Base-by-base conservation (phyloP, 495 filamentous ascomycete genomes). In the Hyaloscypha bicolor region DNA sequence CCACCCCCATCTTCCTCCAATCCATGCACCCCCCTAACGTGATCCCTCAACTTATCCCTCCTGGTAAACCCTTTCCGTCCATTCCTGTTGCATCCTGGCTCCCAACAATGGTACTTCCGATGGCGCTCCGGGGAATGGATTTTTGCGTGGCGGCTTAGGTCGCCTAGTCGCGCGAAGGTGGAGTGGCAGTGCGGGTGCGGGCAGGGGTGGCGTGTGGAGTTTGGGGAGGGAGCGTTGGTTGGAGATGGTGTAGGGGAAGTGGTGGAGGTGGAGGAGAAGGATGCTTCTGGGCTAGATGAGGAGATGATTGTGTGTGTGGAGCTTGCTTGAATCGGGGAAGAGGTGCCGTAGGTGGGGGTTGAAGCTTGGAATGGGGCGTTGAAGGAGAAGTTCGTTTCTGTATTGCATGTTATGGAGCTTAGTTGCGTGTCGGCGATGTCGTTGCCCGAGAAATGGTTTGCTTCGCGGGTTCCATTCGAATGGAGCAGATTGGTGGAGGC, bases 31-130 rank as follows among this genome's bases (percentile, higher is more conserved):
- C 19, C 0, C 53, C 14, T 42, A 9, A n/a, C 21, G 30, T 56
- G 51, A 29, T 32, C 53, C 35, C 35, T 45, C 51, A 45, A 48
- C 21, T 61, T 61, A 31, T 61, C 59, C 29, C 59, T 8, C 29
- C 59, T 42, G n/a, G 33, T 37, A 31, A 61, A 61, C 21, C 35
- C 59, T 21, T 61, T 61, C 59, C 29, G 33, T 6, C 59, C 37
- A 61, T 61, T 61, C 21, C 59, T 61, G 2, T 21, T 35, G 48
- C 59, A 61, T 12, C 32, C 33, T 4, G 14, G 19, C 19, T 42
- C 4, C 2, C 3, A 30, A 31, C 59, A 61, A 29, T 9, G 59
- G 37, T 14, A 61, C 3, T 48, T 6, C 9, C 59, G 51, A 21
- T 55, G 33, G 11, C 42, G 42, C 42, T 48, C 42, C 29, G 37